Conservation (phyloP, 2,329 filamentous ascomycete genomes). For the Tolypocladium guangdongense region DNA sequence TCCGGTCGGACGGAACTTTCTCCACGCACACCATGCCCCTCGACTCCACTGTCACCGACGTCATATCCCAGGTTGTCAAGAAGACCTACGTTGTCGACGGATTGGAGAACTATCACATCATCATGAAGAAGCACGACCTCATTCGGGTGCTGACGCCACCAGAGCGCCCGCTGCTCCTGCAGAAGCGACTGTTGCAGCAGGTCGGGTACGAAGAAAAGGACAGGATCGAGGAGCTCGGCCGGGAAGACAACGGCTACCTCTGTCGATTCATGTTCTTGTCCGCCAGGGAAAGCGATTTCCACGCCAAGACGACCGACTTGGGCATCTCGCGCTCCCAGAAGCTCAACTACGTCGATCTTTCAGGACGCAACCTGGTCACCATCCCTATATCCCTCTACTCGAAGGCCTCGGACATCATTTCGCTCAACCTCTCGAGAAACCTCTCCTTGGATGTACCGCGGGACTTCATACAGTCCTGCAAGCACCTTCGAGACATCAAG, state of each 20-base stretch:
- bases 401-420: conserved; percentile 85
- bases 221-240: conserved; percentile 81
- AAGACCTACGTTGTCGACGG: conserved; percentile 90
- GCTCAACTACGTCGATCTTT: conserved; percentile 87
- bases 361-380: conserved; percentile 80
- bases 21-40: conserved; percentile 78
- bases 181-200: conserved; percentile 83
- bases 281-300: conserved; percentile 73
- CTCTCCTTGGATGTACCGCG: conserved; percentile 85
- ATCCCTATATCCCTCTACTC: conserved; percentile 93
- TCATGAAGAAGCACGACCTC: conserved; percentile 86
- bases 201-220: conserved; percentile 83
- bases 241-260: conserved; percentile 95
- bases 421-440: conserved; percentile 86
- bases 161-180: conserved; percentile 80
- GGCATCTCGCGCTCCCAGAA: conserved; percentile 76
- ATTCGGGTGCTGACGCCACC: conserved; percentile 66
- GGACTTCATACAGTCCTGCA: conserved; percentile 92
- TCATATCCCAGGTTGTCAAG: conserved; percentile 82
- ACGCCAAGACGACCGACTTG: conserved; percentile 59
- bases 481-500: conserved; percentile 86
- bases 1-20: conserved; percentile 88
- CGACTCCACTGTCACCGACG: conserved; percentile 74
- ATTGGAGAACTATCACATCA: conserved; percentile 88
- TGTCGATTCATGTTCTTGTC: conserved; percentile 94